These are phyloP conservation scores for Lasiodiplodia sp. DNA, from an alignment of 2,329 filamentous ascomycete species.

Conservation along the genomic window DNA sequence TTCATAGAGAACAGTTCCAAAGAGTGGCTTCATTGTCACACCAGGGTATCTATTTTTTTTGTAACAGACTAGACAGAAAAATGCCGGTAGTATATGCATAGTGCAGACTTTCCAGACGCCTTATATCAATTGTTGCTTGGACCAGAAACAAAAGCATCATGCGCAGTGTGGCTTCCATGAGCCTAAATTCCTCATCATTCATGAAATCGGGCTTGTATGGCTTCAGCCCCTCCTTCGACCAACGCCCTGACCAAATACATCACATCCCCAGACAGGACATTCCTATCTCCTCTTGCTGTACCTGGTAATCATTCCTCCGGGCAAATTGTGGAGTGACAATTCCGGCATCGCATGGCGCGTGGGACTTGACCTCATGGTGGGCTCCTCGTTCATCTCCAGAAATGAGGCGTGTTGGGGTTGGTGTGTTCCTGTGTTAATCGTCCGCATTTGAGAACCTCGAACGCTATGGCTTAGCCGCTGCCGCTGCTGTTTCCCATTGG, in stretches of 20 bases:
- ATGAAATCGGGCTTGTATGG: neutral
- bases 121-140: constrained; percentile 21
- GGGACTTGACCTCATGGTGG: constrained; percentile 9
- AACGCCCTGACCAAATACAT: constrained; percentile 21
- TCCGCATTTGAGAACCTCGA: neutral
- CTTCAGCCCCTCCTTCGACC: constrained; percentile 1
- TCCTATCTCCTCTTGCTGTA: constrained; percentile 4
- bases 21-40: constrained; percentile 24
- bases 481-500: constrained; percentile 29
- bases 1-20: neutral
- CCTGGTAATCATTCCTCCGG: neutral
- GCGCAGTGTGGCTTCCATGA: neutral
- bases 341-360: constrained; percentile 7
- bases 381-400: constrained; percentile 8
- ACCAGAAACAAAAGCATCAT: constrained; percentile 9
- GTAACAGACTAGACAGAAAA: neutral
- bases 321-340: constrained; percentile 1
- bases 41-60: constrained; percentile 19
- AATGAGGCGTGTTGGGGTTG: constrained; percentile 8
- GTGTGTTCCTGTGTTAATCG: neutral
- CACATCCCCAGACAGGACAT: constrained; percentile 12
- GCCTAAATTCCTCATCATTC: constrained; percentile 1
- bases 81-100: neutral
- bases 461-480: constrained; percentile 21
- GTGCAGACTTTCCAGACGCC: neutral